phyloP scores from a whole-genome alignment of 768 basidiomycete genomes.

The Russula vinacea region DNA sequence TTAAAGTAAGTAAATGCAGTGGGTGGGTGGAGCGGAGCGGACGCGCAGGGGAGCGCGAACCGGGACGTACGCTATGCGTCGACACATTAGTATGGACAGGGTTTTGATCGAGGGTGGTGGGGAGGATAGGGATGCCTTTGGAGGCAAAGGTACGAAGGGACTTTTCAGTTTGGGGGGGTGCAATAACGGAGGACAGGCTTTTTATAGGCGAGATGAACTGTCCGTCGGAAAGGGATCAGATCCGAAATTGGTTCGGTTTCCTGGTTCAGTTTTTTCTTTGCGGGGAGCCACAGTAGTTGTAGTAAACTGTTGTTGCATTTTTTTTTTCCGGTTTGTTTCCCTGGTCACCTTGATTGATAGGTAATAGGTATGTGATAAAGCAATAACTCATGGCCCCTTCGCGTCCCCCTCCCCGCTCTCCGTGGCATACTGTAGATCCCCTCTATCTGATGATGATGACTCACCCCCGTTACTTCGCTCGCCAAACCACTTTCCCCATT shows the following conservation, averaged over 20 bases:
- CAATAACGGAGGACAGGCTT: neutral
- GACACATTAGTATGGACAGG: slow-evolving; percentile 51
- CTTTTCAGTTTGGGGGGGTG: slow-evolving; percentile 8
- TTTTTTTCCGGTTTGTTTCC: neutral
- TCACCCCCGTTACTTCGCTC: neutral
- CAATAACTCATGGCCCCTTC: neutral
- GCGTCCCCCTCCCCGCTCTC: neutral
- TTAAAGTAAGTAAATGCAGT: neutral
- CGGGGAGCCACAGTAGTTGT: neutral
- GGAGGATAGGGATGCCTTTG: neutral
- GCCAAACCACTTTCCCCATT: neutral
- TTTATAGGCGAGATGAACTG: slow-evolving; percentile 18
- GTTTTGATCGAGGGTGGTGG: neutral
- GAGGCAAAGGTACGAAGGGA: slow-evolving; percentile 13
- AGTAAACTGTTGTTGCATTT: neutral
- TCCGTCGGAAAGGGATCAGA: slow-evolving; percentile 13
- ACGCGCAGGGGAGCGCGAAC: slow-evolving; percentile 1
- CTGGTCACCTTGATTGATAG: neutral
- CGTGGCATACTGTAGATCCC: neutral
- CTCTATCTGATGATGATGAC: slow-evolving; percentile 12
- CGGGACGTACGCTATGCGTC: slow-evolving; percentile 65
- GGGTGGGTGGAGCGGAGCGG: slow-evolving; percentile 17
- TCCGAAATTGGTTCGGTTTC: slow-evolving; percentile 24
- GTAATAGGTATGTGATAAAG: neutral
- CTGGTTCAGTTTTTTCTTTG: slow-evolving; percentile 5